Evolutionary conservation across 768 basidiomycete genomes (phyloP), one percentile per base, ranked within the genome.

Genomic region (Boletus sp.): DNA sequence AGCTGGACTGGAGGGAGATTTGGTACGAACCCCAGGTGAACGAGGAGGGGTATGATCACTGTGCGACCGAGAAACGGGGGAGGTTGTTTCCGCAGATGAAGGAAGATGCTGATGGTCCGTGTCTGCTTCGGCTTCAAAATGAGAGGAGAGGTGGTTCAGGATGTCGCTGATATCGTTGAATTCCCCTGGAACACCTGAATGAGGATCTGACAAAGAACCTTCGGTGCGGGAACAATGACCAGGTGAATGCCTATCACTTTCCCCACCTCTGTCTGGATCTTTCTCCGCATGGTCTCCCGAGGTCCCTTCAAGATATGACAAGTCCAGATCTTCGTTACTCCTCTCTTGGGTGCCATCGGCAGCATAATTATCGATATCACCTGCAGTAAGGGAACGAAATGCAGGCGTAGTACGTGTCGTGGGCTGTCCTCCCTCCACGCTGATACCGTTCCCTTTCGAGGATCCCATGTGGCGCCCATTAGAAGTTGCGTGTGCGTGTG

Each of bases 131-230:
- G 81, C 75, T 56, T 84, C 87, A 54, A 91, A 87, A 55, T 85
- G 84, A 5, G 82, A 76, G 25, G 84, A 83, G 35, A 89, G 79
- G 60, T 90, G 88, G 64, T 79, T 85, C 52, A 91, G 71, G 51
- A 90, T 90, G 63, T 90, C 89, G 64, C 79, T 83, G 55, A 91
- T 82, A 62, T 90, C 88, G 41, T 81, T 77, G 66, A 85, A 88
- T 63, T 83, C 85, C 29, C 77, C 77, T 17, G 79, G 75, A 38
- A 81, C 79, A 44, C 78, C 69, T 23, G 81, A 75, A 30, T 83
- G 75, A 47, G 74, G 75, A 62, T 71, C 66, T 27, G 74, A 65
- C 49, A 78, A 70, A 44, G 75, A 67, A 56, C 62, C 60, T 49
- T 63, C 54, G 51, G 71, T 61, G 47, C 64, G 62, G 21, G 53